phyloP scores from a whole-genome alignment of 257 asterid species.

The Cinchona pubescens region DNA sequence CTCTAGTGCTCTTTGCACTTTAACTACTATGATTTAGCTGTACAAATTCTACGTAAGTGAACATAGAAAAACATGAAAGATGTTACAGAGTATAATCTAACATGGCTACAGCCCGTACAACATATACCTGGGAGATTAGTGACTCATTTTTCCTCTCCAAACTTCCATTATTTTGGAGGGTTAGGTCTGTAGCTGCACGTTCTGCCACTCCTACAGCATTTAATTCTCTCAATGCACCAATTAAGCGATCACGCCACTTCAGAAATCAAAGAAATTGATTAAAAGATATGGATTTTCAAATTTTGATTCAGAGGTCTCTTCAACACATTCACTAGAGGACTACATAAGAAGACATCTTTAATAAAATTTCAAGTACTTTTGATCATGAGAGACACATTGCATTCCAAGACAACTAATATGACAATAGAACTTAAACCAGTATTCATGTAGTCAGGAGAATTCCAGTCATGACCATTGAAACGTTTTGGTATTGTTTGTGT shows the following conservation, averaged over 20 bases:
- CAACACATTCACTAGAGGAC: background rate
- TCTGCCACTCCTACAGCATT: conserved; percentile 48
- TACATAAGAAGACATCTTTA: background rate
- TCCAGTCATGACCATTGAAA: too few species aligned
- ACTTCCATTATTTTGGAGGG: conserved; percentile 42
- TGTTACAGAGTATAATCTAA: conserved; percentile 4
- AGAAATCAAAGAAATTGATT: conserved; percentile 6
- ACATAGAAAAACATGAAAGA: background rate
- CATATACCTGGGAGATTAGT: conserved; percentile 35
- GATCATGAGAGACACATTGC: too few species aligned
- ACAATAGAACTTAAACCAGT: too few species aligned
- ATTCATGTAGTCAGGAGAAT: too few species aligned
- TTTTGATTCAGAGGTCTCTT: background rate
- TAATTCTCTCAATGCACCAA: conserved; percentile 64
- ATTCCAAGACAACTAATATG: too few species aligned
- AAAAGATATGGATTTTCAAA: background rate
- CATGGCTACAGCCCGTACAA: conserved; percentile 20
- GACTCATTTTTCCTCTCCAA: conserved; percentile 40
- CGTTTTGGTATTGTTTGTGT: too few species aligned
- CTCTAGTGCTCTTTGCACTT: too few species aligned
- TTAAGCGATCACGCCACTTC: conserved; percentile 90
- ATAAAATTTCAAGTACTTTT: too few species aligned
- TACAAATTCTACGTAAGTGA: background rate
- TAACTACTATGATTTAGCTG: too few species aligned
- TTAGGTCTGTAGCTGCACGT: conserved; percentile 30